A percentile compares a stretch with the other conserved stretches of the same genome.
phyloP scores from a whole-genome alignment of 352 stramenopile species.

The Globisporangium nodosum region DNA sequence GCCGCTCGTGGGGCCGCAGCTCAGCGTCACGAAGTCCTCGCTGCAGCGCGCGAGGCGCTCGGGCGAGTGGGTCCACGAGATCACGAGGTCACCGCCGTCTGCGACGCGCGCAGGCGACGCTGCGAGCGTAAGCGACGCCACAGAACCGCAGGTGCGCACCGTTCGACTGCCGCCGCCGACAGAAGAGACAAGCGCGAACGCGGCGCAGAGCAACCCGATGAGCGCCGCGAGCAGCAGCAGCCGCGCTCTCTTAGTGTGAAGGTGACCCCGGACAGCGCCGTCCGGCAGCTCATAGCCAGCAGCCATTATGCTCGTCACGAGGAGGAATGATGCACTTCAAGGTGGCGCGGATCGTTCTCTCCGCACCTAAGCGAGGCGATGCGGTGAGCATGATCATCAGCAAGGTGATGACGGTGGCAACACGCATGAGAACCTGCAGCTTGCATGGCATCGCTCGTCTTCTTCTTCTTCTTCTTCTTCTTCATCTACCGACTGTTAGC shows the following conservation, averaged over 20 bases:
- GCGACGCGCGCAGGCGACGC: conserved; percentile 29
- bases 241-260: not conserved
- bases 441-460: not conserved
- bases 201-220: conserved; percentile 1
- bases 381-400: not conserved
- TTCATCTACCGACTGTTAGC: not conserved
- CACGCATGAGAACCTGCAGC: too few relatives aligned
- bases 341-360: not conserved
- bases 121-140: not conserved
- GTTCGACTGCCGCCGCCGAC: not conserved
- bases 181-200: conserved; percentile 2
- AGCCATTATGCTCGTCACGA: not conserved
- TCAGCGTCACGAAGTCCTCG: conserved; percentile 62
- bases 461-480: not conserved
- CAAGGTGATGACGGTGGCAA: not conserved
- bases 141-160: not conserved
- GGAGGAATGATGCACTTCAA: not conserved
- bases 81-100: conserved; percentile 46
- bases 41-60: conserved; percentile 6
- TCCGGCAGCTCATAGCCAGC: not conserved
- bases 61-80: conserved; percentile 30
- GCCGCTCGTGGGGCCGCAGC: conserved; percentile 44
- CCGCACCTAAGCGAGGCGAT: not conserved
- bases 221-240: conserved; percentile 5
- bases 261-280: not conserved